Evolutionary conservation across 2,329 filamentous ascomycete genomes (phyloP).

Genomic region (Claviceps africana): DNA sequence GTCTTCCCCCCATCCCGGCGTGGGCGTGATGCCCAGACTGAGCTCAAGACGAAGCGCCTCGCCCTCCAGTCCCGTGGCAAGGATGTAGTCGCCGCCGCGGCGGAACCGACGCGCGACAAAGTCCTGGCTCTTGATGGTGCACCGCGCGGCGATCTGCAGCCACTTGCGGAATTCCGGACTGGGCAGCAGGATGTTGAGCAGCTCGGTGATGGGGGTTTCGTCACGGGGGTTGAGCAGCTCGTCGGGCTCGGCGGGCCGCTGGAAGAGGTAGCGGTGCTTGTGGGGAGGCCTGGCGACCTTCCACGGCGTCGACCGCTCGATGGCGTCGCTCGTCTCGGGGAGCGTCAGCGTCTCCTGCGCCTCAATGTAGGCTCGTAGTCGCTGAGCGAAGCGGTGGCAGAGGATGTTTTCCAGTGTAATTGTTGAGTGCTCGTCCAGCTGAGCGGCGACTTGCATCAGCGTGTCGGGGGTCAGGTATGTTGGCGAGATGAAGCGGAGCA

Average conservation of each 20-base stretch:
- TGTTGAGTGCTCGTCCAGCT: conserved; percentile 71
- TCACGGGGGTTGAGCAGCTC: conserved; percentile 23
- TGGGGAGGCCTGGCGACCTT: conserved; percentile 76
- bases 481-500: conserved; percentile 80
- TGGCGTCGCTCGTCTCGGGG: conserved; percentile 34
- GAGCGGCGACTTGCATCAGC: conserved; percentile 63
- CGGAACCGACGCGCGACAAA: conserved; percentile 79
- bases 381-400: conserved; percentile 59
- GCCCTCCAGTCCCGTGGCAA: conserved; percentile 72
- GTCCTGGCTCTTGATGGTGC: conserved; percentile 58
- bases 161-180: conserved; percentile 80
- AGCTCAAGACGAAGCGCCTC: conserved; percentile 65
- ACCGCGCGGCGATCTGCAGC: conserved; percentile 70
- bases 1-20: conserved; percentile 67
- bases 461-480: conserved; percentile 88
- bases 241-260: conserved; percentile 37
- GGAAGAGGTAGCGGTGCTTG: conserved; percentile 86
- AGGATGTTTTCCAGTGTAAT: conserved; percentile 72
- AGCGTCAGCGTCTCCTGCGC: conserved; percentile 41
- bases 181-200: conserved; percentile 71
- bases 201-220: conserved; percentile 53
- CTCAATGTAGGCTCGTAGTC: conserved; percentile 58
- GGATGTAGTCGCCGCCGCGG: conserved; percentile 75
- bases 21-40: conserved; percentile 76
- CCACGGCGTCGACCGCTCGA: conserved; percentile 50